These are phyloP conservation scores for Lichtheimia ramosa DNA, from an alignment of 371 early-diverging fungal genomes.

Conservation along the genomic window DNA sequence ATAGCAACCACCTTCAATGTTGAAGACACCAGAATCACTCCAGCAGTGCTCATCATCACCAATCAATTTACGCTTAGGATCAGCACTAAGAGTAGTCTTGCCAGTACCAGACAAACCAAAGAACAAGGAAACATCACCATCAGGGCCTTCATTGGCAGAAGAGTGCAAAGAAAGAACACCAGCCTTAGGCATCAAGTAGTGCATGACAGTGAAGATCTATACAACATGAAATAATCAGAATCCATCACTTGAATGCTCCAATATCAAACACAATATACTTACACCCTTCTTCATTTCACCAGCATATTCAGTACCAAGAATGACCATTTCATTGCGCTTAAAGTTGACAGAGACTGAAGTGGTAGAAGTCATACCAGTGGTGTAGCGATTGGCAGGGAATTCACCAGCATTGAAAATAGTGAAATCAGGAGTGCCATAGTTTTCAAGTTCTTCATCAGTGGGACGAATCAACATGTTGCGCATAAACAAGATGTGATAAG, in stretches of 20 bases:
- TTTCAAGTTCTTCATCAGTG: slow-evolving; percentile 83
- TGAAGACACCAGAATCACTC: slow-evolving; percentile 92
- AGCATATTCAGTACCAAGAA: slow-evolving; percentile 96
- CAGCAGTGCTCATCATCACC: slow-evolving; percentile 99
- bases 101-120: slow-evolving; percentile 98
- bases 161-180: slow-evolving; percentile 97
- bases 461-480: slow-evolving; percentile 97
- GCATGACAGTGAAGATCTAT: slow-evolving; percentile 94
- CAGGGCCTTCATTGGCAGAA: slow-evolving; percentile 90
- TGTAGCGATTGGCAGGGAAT: slow-evolving; percentile 96
- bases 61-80: slow-evolving; percentile 86
- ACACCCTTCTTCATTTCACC: slow-evolving; percentile 99
- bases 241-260: not conserved
- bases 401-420: slow-evolving; percentile 96
- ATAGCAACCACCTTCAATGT: slow-evolving; percentile 97
- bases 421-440: slow-evolving; percentile 93
- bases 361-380: slow-evolving; percentile 94
- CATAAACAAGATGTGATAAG: slow-evolving; percentile 97
- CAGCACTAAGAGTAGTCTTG: slow-evolving; percentile 95
- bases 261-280: slow-evolving; percentile 9
- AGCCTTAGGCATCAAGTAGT: slow-evolving; percentile 97
- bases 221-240: not conserved
- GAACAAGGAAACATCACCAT: slow-evolving; percentile 94
- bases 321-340: slow-evolving; percentile 78
- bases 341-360: slow-evolving; percentile 93